Evolutionary conservation across 2,329 filamentous ascomycete genomes (phyloP).

Genomic region (Aspergillus brunneoviolaceus): DNA sequence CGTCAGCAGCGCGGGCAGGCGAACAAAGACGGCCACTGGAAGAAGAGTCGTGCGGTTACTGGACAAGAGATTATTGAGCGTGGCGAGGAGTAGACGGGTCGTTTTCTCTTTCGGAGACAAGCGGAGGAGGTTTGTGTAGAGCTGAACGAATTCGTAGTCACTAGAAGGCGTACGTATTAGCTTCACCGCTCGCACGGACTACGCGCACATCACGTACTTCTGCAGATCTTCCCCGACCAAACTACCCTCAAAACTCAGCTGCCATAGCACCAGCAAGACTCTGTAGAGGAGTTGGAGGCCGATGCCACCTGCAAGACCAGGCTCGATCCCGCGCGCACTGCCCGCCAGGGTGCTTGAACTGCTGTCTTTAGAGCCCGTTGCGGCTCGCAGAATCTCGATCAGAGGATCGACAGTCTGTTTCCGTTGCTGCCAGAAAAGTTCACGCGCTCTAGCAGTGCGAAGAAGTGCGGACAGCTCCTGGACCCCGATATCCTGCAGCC

Average conservation of each 20-base stretch:
- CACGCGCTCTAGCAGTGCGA: slow-evolving; percentile 69
- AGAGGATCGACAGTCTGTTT: slow-evolving; percentile 81
- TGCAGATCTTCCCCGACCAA: slow-evolving; percentile 77
- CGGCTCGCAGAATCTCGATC: slow-evolving; percentile 72
- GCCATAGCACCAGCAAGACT: slow-evolving; percentile 90
- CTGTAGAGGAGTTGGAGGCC: slow-evolving; percentile 92
- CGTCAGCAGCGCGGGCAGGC: slow-evolving; percentile 65
- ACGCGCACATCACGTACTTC: slow-evolving; percentile 27
- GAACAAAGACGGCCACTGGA: slow-evolving; percentile 80
- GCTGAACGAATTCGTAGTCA: slow-evolving; percentile 85
- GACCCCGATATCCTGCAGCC: slow-evolving; percentile 92
- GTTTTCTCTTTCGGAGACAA: slow-evolving; percentile 98
- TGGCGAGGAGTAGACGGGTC: slow-evolving; percentile 84
- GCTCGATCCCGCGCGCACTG: slow-evolving; percentile 65
- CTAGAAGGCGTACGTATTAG: slow-evolving; percentile 46
- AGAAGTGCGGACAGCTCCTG: slow-evolving; percentile 85
- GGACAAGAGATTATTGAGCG: slow-evolving; percentile 82
- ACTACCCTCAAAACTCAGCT: slow-evolving; percentile 83
- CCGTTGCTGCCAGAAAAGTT: slow-evolving; percentile 87
- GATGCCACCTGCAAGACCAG: slow-evolving; percentile 69
- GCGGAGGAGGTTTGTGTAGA: slow-evolving; percentile 89
- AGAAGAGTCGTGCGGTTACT: slow-evolving; percentile 68
- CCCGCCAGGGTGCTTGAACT: slow-evolving; percentile 60
- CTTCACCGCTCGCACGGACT: not conserved
- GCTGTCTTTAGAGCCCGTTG: slow-evolving; percentile 71